Percentiles rank a stretch among this genome's conserved stretches.
These are phyloP conservation scores for Clitocybe nebularis DNA, from an alignment of 1,284 basidiomycete species.

Conservation along the genomic window DNA sequence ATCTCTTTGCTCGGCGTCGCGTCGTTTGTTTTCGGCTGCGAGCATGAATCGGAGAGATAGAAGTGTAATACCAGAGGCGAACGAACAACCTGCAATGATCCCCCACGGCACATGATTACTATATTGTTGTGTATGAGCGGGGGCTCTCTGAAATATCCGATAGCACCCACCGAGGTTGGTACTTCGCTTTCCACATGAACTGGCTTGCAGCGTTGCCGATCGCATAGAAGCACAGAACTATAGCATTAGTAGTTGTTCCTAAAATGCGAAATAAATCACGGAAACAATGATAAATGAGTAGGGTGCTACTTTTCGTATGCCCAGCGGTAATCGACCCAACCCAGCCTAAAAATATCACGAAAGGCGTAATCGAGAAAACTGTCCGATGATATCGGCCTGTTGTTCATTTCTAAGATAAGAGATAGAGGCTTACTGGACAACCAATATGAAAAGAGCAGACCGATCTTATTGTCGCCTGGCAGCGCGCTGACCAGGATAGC, in stretches of 20 bases:
- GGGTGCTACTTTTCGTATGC: conserved; percentile 63
- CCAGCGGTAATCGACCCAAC: conserved; percentile 63
- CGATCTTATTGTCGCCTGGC: conserved; percentile 64
- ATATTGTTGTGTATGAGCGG: conserved; percentile 2
- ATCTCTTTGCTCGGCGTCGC: conserved; percentile 54
- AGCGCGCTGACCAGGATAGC: conserved; percentile 65
- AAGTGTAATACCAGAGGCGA: conserved; percentile 48
- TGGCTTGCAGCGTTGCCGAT: conserved; percentile 71
- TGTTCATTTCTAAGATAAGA: not conserved
- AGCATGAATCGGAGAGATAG: conserved; percentile 60
- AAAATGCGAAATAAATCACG: conserved; percentile 10
- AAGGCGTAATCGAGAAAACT: conserved; percentile 70
- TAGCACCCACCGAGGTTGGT: conserved; percentile 53
- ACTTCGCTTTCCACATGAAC: conserved; percentile 74
- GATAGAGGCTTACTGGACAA: conserved; percentile 49
- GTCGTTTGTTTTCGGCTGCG: conserved; percentile 57
- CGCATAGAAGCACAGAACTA: conserved; percentile 69
- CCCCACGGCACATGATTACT: conserved; percentile 68
- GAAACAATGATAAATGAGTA: conserved; percentile 11
- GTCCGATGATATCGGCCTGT: not conserved
- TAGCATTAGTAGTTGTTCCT: conserved; percentile 71
- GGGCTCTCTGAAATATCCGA: not conserved
- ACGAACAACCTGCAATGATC: conserved; percentile 57
- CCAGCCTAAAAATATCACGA: conserved; percentile 71
- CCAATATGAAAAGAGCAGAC: conserved; percentile 70